phyloP scores from a whole-genome alignment of 2,329 filamentous ascomycete species.

The Rhinocladiella similis region DNA sequence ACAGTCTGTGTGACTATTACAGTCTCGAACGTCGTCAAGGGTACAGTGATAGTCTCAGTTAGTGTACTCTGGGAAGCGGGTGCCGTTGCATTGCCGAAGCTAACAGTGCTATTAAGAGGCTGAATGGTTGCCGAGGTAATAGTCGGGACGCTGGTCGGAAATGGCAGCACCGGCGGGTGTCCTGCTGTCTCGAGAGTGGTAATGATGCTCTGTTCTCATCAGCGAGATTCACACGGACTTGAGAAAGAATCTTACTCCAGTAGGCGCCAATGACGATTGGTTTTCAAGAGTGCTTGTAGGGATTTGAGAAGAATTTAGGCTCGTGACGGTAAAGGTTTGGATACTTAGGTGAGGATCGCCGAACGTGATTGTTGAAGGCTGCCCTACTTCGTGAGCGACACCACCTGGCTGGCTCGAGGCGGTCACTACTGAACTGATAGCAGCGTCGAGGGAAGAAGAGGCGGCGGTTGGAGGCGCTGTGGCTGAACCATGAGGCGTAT shows the following conservation, averaged over 20 bases:
- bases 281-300: constrained; percentile 27
- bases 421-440: neutral
- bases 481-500: neutral
- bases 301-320: constrained; percentile 18
- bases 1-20: constrained; percentile 24
- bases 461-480: neutral
- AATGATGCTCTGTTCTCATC: constrained; percentile 18
- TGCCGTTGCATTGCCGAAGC: constrained; percentile 24
- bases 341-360: constrained; percentile 24
- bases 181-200: constrained; percentile 29
- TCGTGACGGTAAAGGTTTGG: constrained; percentile 23
- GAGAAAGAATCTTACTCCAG: constrained; percentile 20
- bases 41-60: constrained; percentile 28
- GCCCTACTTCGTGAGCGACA: constrained; percentile 3
- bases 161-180: constrained; percentile 28
- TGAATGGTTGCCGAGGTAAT: constrained; percentile 26
- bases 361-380: constrained; percentile 22
- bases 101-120: constrained; percentile 24
- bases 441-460: neutral
- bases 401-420: neutral
- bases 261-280: constrained; percentile 20
- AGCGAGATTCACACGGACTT: neutral
- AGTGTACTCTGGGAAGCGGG: constrained; percentile 18
- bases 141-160: constrained; percentile 26
- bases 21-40: constrained; percentile 27